Percentiles rank a stretch among this genome's conserved stretches.
These are phyloP conservation scores for Hansenula sp. DNA, from an alignment of 1,139 yeast genomes.

Conservation along the genomic window DNA sequence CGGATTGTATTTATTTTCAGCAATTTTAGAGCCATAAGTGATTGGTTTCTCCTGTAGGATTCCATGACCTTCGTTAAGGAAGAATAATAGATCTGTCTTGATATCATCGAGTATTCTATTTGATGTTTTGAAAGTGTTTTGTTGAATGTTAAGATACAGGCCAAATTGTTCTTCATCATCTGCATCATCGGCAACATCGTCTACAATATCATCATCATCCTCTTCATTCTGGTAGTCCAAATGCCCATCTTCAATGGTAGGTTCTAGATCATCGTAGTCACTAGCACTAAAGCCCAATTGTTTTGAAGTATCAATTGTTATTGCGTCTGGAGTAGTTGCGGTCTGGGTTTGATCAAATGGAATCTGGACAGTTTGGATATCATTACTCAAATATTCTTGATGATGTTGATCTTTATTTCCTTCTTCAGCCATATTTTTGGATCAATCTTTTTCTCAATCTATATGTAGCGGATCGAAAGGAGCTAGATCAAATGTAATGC, in stretches of 20 bases:
- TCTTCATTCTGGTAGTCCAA: not conserved
- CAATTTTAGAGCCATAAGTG: conserved; percentile 25
- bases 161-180: conserved; percentile 6
- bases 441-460: not conserved
- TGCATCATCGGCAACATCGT: conserved; percentile 2
- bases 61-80: conserved; percentile 21
- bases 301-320: not conserved
- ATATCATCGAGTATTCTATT: conserved; percentile 67
- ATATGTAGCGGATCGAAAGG: not conserved
- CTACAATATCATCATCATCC: not conserved
- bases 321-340: not conserved
- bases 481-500: too few relatives aligned
- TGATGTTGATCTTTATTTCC: not conserved
- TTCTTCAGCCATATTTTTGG: not conserved
- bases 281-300: not conserved
- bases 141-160: not conserved
- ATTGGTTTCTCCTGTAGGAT: conserved; percentile 25
- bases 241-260: not conserved
- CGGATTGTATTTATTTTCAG: conserved; percentile 14
- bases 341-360: not conserved
- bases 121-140: conserved; percentile 49
- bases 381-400: not conserved
- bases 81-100: conserved; percentile 27
- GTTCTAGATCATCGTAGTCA: not conserved
- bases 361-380: not conserved